These are phyloP conservation scores for Pythium biforme DNA, from an alignment of 352 stramenopile species.

Conservation along the genomic window DNA sequence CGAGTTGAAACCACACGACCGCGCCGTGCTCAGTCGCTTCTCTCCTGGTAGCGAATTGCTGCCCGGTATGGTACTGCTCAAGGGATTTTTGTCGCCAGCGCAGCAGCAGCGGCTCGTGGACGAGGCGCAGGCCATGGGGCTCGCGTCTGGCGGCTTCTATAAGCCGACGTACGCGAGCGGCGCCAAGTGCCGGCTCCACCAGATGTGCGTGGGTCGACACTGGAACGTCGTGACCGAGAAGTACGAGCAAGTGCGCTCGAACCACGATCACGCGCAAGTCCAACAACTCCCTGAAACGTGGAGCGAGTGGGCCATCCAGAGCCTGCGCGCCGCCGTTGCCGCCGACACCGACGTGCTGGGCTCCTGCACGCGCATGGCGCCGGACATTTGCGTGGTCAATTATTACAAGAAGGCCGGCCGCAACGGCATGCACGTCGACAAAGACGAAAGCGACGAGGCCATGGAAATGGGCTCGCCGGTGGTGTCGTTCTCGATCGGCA, in stretches of 20 bases:
- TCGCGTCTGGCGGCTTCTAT: conserved; percentile 53
- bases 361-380: conserved; percentile 39
- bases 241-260: conserved; percentile 59
- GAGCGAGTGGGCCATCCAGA: conserved; percentile 36
- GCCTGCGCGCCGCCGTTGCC: conserved; percentile 34
- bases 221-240: conserved; percentile 74
- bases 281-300: conserved; percentile 36
- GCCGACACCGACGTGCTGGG: conserved; percentile 50
- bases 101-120: conserved; percentile 64
- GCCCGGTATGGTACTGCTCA: conserved; percentile 65
- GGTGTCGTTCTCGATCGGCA: conserved; percentile 69
- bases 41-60: conserved; percentile 33
- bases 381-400: conserved; percentile 72
- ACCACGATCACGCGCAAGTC: conserved; percentile 44
- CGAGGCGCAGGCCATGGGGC: conserved; percentile 43
- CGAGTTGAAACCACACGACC: background rate
- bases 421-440: conserved; percentile 77
- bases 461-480: conserved; percentile 65
- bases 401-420: conserved; percentile 75
- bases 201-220: conserved; percentile 69
- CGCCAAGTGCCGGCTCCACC: conserved; percentile 68
- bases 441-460: conserved; percentile 60
- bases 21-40: conserved; percentile 11
- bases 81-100: conserved; percentile 42
- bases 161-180: conserved; percentile 68